Evolutionary conservation across 1,284 basidiomycete genomes (phyloP).

Genomic region (Pisolithus thermaeus): DNA sequence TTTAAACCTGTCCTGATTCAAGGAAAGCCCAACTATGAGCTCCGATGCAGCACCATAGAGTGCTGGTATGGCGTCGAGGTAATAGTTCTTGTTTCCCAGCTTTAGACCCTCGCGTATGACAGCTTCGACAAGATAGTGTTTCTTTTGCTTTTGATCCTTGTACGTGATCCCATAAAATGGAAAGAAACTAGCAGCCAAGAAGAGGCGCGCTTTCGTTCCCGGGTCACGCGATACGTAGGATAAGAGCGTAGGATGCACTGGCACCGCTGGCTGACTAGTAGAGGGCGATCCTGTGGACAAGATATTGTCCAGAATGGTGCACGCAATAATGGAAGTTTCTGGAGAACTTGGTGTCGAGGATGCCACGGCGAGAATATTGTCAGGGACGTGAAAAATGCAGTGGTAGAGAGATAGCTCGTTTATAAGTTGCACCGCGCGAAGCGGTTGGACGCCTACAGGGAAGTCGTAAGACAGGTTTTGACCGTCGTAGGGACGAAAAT

Average conservation of each 20-base stretch:
- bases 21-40: conserved; percentile 38
- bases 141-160: conserved; percentile 58
- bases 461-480: conserved; percentile 1
- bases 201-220: conserved; percentile 56
- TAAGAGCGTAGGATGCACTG: conserved; percentile 44
- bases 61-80: conserved; percentile 65
- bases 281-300: conserved; percentile 26
- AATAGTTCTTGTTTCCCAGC: conserved; percentile 76
- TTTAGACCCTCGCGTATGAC: conserved; percentile 81
- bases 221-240: conserved; percentile 33
- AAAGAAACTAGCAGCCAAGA: conserved; percentile 64
- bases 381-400: conserved; percentile 62
- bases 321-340: conserved; percentile 46
- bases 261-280: conserved; percentile 6
- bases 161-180: conserved; percentile 61
- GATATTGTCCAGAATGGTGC: conserved; percentile 53
- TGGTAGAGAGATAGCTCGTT: conserved; percentile 63
- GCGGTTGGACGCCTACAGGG: conserved; percentile 60
- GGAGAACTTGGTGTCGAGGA: conserved; percentile 36
- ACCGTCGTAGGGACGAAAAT: background rate
- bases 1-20: conserved; percentile 34
- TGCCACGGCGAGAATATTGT: conserved; percentile 38
- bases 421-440: conserved; percentile 71
- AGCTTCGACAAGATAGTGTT: conserved; percentile 54
- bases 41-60: conserved; percentile 55